Evolutionary conservation across 2,329 filamentous ascomycete genomes (phyloP).

Genomic region (Ascochyta koolunga): DNA sequence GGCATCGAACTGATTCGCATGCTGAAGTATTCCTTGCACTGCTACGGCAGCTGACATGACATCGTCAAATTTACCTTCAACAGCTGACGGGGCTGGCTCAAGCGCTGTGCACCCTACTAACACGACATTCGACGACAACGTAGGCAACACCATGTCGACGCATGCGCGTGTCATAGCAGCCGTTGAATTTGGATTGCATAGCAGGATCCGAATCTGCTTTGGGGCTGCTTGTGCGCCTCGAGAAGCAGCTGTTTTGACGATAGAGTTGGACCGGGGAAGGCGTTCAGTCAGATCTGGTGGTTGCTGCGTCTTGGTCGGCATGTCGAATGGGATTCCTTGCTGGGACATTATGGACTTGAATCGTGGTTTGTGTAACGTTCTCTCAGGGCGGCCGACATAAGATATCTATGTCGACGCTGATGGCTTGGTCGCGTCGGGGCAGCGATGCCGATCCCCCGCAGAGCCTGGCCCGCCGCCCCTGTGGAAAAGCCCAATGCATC

Average conservation of each 20-base stretch:
- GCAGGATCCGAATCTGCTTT: constrained; percentile 49
- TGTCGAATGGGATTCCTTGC: constrained; percentile 12
- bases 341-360: neutral
- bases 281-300: neutral
- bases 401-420: no score
- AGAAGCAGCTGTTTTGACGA: constrained; percentile 7
- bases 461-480: no score
- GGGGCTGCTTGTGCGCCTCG: constrained; percentile 7
- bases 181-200: constrained; percentile 58
- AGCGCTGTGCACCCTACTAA: constrained; percentile 60
- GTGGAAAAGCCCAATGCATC: no score
- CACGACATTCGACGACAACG: constrained; percentile 55
- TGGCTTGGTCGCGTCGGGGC: no score
- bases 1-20: constrained; percentile 53
- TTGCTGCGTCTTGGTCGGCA: neutral
- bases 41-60: constrained; percentile 58
- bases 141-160: constrained; percentile 51
- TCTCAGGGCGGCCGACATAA: no score
- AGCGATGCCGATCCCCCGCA: no score
- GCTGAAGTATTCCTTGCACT: constrained; percentile 53
- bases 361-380: no score
- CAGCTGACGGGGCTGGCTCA: constrained; percentile 56
- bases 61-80: constrained; percentile 58
- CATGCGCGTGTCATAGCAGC: constrained; percentile 56
- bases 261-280: constrained; percentile 8